Percentiles rank a stretch among this genome's conserved stretches.
Evolutionary conservation across 2,329 filamentous ascomycete species (phyloP).

Genomic region (Aspergillus transmontanensis): DNA sequence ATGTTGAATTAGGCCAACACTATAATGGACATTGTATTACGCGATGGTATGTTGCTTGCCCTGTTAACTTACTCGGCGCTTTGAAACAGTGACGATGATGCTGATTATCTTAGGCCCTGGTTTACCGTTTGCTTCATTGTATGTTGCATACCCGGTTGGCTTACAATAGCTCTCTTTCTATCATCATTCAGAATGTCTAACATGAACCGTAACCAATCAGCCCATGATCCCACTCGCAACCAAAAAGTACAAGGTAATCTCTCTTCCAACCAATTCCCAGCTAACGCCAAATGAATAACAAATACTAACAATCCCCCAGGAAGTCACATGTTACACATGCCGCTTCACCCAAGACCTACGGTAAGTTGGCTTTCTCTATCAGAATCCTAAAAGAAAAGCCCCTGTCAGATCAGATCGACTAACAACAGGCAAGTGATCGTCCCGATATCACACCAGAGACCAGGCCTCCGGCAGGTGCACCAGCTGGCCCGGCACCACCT

Average conservation of each 20-base stretch:
- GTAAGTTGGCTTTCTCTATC: constrained; percentile 20
- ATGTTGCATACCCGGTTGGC: constrained; percentile 15
- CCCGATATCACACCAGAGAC: constrained; percentile 43
- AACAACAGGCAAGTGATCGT: constrained; percentile 30
- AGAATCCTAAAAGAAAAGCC: neutral
- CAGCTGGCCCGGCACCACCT: constrained; percentile 30
- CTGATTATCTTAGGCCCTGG: constrained; percentile 37
- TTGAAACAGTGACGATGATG: neutral
- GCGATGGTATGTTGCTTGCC: constrained; percentile 38
- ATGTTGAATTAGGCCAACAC: constrained; percentile 37
- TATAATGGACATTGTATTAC: constrained; percentile 49
- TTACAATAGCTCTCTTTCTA: neutral
- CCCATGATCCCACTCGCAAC: constrained; percentile 41
- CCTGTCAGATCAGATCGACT: neutral
- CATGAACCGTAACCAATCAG: constrained; percentile 21
- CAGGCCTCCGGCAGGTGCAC: constrained; percentile 32
- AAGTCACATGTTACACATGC: constrained; percentile 42
- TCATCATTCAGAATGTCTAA: neutral
- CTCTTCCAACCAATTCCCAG: neutral
- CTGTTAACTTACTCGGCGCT: neutral
- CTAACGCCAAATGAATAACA: neutral
- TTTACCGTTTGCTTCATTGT: constrained; percentile 51
- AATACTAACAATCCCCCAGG: constrained; percentile 29
- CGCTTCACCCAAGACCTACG: constrained; percentile 41
- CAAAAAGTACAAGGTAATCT: constrained; percentile 44